Base-by-base conservation (phyloP, 306 rosid genomes). In the Styphnolobium japonicum region DNA sequence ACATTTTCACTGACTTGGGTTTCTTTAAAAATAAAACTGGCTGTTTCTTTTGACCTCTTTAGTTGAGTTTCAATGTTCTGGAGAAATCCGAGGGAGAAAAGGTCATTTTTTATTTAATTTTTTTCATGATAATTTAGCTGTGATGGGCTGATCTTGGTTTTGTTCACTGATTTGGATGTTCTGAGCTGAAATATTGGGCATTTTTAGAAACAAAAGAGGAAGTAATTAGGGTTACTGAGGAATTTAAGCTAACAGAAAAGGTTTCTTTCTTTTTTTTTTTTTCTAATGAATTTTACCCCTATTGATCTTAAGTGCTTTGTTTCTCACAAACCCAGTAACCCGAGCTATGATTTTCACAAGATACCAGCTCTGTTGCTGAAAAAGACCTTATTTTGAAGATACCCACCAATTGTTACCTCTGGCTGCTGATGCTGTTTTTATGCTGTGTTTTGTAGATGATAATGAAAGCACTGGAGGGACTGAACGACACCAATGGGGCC, bases 391-490 rank as follows among this genome's bases (percentile, higher is more conserved):
- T 31, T 68, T 57, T 79, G 0, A 8, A 33, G n/a, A 0, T 34
- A 18, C 21, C 2, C 4, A 53, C 21, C 48, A 14, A 12, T 33
- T 37, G 0, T 29, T 0, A n/a, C 18, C 1, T 22, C n/a, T 63
- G 27, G 60, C 1, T 25, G 49, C 21, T 76, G 75, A 62, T 71
- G 11, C 65, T 51, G 76, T 27, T 14, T 11, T n/a, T 76, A 55
- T 48, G 55, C 16, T 18, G 37, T 43, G 21, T 34, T 7, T 55
- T 76, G 84, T 67, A 92, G 97, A 81, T 92, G 94, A 90, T 94
- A 52, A 10, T 92, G 75, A 80, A 85, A 55, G 97, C 97, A 14
- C 61, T 92, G 16, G 97, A 92, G 46, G 89, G 85, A 1, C 56
- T 88, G 83, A 71, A 88, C 39, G 90, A 87, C 1, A 21, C 74